Percentiles rank a stretch among this genome's conserved stretches.
phyloP scores from a whole-genome alignment of 805 yeast genomes.

The Barnettozyma sucrosica region DNA sequence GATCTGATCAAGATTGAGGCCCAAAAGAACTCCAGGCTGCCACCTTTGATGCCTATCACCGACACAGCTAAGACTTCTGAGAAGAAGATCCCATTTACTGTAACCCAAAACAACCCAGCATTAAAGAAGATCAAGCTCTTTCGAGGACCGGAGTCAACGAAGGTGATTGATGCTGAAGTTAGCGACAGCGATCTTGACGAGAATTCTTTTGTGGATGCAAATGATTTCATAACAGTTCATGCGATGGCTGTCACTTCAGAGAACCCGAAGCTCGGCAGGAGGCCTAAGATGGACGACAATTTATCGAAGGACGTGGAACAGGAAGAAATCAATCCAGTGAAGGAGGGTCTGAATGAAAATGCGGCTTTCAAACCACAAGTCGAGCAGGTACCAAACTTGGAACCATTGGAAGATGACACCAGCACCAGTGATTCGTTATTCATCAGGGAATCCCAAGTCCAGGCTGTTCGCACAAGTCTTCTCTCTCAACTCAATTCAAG shows the following conservation, averaged over 20 bases:
- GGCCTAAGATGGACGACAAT: neutral
- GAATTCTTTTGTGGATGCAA: slow-evolving; percentile 4
- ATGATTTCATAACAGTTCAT: neutral
- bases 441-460: neutral
- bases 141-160: neutral
- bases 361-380: neutral
- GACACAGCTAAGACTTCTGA: neutral
- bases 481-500: slow-evolving; percentile 25
- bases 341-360: too few species aligned
- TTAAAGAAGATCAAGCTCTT: slow-evolving; percentile 1
- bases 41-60: neutral
- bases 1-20: neutral
- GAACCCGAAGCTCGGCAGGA: neutral
- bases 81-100: neutral
- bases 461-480: slow-evolving; percentile 17
- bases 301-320: neutral
- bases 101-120: neutral
- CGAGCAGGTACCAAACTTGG: neutral
- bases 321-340: neutral
- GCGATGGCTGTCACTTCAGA: neutral
- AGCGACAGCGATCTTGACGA: slow-evolving; percentile 28
- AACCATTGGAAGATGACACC: neutral
- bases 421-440: neutral
- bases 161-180: slow-evolving; percentile 38
- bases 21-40: neutral